Conservation (phyloP, 2,329 filamentous ascomycete species). For the Ceratocystis papillata region DNA sequence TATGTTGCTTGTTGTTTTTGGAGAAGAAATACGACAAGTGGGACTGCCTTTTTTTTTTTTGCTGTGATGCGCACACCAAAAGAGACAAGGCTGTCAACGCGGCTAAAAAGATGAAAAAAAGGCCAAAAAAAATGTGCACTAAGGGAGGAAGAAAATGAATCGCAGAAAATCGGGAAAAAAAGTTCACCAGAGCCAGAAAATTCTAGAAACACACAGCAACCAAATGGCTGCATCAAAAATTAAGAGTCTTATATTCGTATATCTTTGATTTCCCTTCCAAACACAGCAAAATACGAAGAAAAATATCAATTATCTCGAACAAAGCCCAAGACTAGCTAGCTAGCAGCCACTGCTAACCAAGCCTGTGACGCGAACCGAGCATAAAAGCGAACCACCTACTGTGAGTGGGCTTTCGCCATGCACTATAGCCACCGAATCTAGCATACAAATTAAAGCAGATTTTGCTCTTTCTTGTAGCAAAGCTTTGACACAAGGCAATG, state of each 20-base stretch:
- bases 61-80: conserved; percentile 12
- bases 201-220: not conserved
- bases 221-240: not conserved
- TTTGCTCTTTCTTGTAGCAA: not conserved
- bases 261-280: not conserved
- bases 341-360: not conserved
- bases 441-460: not conserved
- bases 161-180: conserved; percentile 6
- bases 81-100: conserved; percentile 7
- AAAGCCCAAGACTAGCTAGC: not conserved
- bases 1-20: not conserved
- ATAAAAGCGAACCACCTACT: not conserved
- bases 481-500: not conserved
- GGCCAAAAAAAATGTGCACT: conserved; percentile 1
- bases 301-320: not conserved
- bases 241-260: not conserved
- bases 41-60: conserved; percentile 7
- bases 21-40: conserved; percentile 6
- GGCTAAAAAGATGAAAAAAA: conserved; percentile 10
- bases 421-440: not conserved
- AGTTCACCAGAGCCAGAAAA: not conserved
- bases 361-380: not conserved
- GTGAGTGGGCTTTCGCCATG: too few species aligned
- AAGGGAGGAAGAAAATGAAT: conserved; percentile 1
- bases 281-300: not conserved